Conservation (phyloP, 768 basidiomycete species). For the Lactifluus rugatus region DNA sequence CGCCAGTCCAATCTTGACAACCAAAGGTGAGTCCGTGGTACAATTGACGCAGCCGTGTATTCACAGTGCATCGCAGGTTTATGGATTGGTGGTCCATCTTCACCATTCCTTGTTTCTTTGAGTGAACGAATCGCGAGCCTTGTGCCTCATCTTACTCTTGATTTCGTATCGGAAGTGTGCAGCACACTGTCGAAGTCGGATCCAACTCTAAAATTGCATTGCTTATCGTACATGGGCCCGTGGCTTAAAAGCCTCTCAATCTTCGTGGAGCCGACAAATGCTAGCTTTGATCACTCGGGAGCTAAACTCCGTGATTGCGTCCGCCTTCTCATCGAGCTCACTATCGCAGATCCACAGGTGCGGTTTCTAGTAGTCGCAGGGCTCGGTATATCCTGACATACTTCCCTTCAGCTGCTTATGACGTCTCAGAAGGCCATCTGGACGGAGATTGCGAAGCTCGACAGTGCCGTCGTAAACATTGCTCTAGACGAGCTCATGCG, state of each 20-base stretch:
- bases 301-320: conserved; percentile 73
- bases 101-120: conserved; percentile 47
- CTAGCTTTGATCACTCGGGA: conserved; percentile 62
- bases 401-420: conserved; percentile 41
- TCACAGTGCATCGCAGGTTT: conserved; percentile 22
- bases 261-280: conserved; percentile 59
- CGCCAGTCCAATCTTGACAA: conserved; percentile 57
- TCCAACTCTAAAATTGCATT: conserved; percentile 51
- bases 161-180: conserved; percentile 81
- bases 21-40: conserved; percentile 42
- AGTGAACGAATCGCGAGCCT: conserved; percentile 66
- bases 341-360: conserved; percentile 65
- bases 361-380: conserved; percentile 4
- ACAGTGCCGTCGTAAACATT: conserved; percentile 55
- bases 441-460: conserved; percentile 63
- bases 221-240: conserved; percentile 74
- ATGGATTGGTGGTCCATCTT: conserved; percentile 43
- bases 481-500: conserved; percentile 74
- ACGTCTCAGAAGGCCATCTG: conserved; percentile 69
- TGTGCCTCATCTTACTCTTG: conserved; percentile 76
- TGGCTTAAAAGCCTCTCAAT: conserved; percentile 77
- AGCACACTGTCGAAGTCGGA: conserved; percentile 46
- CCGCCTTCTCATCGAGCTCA: conserved; percentile 67
- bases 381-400: neutral
- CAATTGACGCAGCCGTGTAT: neutral